Evolutionary conservation across 2,329 filamentous ascomycete genomes (phyloP).

Genomic region (Monilinia fructicola): DNA sequence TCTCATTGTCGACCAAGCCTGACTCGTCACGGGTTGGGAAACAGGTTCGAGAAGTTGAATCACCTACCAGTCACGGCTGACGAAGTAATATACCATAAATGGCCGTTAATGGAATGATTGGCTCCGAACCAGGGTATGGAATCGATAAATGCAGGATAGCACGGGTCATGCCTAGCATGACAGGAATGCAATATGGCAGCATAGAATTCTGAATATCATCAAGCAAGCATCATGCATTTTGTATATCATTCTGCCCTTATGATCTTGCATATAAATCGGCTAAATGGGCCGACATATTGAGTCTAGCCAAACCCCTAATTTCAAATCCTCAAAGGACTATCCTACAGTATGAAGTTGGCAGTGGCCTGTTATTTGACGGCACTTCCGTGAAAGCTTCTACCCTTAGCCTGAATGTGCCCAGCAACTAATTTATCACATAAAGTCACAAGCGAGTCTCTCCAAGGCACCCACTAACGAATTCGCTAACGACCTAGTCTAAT

Average conservation of each 20-base stretch:
- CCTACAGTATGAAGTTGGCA: not conserved
- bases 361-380: not conserved
- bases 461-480: too few relatives aligned
- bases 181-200: not conserved
- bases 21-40: too few relatives aligned
- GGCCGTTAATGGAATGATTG: not conserved
- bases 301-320: not conserved
- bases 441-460: not conserved
- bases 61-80: too few relatives aligned
- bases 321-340: not conserved
- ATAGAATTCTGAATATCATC: not conserved
- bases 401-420: fast-evolving
- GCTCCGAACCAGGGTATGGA: not conserved
- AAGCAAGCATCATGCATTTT: not conserved
- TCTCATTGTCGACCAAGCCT: not conserved
- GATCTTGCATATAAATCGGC: not conserved
- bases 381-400: not conserved
- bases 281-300: not conserved
- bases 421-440: not conserved
- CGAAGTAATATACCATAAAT: too few relatives aligned
- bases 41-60: not conserved
- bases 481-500: too few relatives aligned
- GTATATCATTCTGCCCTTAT: not conserved
- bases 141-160: not conserved
- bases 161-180: not conserved